Conservation (phyloP, 2,329 filamentous ascomycete genomes). For the Fusarium nurragi region DNA sequence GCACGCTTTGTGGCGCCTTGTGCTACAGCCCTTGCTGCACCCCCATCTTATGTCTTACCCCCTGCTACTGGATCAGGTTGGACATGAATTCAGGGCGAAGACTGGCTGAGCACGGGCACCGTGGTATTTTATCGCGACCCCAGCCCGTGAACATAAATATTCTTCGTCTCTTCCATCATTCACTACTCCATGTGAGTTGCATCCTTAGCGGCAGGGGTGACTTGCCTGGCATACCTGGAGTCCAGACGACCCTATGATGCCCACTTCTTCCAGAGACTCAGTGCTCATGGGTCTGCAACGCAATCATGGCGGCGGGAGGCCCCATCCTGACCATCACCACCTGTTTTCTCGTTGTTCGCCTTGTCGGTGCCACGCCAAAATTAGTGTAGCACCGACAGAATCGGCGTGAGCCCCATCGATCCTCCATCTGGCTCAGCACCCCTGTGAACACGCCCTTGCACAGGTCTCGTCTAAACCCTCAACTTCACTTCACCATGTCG, state of each 20-base stretch:
- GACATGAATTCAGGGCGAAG: constrained; percentile 3
- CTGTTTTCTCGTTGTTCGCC: constrained; percentile 40
- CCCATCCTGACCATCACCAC: constrained; percentile 31
- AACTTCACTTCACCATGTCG: constrained; percentile 6
- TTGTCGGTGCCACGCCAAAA: constrained; percentile 36
- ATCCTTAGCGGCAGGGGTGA: constrained; percentile 43
- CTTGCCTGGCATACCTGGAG: constrained; percentile 18
- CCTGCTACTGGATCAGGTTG: neutral
- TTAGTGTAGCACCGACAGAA: constrained; percentile 33
- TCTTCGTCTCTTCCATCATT: constrained; percentile 47
- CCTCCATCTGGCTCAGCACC: constrained; percentile 7
- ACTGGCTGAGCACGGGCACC: constrained; percentile 25
- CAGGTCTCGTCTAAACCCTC: constrained; percentile 14
- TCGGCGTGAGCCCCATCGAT: constrained; percentile 17
- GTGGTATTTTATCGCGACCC: constrained; percentile 35
- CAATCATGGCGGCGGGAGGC: constrained; percentile 31
- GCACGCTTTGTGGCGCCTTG: constrained; percentile 27
- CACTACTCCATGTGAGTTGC: constrained; percentile 36
- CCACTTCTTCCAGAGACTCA: constrained; percentile 33
- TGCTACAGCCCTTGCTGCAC: constrained; percentile 12
- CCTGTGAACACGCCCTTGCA: constrained; percentile 30
- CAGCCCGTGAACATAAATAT: constrained; percentile 41
- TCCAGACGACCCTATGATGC: constrained; percentile 38
- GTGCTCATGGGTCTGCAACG: constrained; percentile 39
- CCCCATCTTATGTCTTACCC: neutral